Conservation (phyloP, 768 basidiomycete species). For the Termitomyces sp. region DNA sequence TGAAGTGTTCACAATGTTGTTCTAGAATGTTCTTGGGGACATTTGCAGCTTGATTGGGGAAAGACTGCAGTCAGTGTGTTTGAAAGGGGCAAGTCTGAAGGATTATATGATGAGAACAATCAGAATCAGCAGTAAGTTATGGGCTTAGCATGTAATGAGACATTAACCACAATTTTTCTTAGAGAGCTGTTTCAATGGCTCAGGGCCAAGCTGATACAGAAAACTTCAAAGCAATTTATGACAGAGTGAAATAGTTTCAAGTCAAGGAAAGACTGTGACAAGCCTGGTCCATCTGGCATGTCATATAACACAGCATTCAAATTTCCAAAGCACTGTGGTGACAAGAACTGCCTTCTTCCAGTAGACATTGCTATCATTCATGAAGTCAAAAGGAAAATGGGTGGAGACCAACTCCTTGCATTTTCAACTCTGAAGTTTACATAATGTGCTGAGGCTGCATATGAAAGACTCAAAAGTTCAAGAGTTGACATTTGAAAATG, state of each 20-base stretch:
- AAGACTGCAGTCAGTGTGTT: no score
- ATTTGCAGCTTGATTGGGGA: constrained; percentile 20
- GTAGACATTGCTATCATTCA: constrained; percentile 15
- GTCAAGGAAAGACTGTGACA: constrained; percentile 10
- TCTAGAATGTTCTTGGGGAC: constrained; percentile 29
- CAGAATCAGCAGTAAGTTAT: no score
- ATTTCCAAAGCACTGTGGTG: no score
- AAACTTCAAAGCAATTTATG: constrained; percentile 1
- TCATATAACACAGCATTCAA: not conserved
- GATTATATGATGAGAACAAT: no score
- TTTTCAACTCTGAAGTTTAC: constrained; percentile 16
- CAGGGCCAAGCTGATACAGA: no score
- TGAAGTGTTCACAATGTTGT: constrained; percentile 27
- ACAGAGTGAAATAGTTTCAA: constrained; percentile 17
- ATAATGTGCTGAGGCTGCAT: not conserved
- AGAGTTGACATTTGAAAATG: not conserved
- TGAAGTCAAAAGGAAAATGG: constrained; percentile 17
- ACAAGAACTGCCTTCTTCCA: no score
- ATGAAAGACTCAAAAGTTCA: not conserved
- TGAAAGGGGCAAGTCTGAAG: no score
- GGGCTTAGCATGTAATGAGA: no score
- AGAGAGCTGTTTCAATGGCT: no score
- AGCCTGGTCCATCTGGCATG: not conserved
- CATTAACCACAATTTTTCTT: no score
- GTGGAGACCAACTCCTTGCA: not conserved